Percentiles rank a stretch among this genome's conserved stretches.
Evolutionary conservation across 345 rosid genomes (phyloP).

Genomic region (Pistacia vera): DNA sequence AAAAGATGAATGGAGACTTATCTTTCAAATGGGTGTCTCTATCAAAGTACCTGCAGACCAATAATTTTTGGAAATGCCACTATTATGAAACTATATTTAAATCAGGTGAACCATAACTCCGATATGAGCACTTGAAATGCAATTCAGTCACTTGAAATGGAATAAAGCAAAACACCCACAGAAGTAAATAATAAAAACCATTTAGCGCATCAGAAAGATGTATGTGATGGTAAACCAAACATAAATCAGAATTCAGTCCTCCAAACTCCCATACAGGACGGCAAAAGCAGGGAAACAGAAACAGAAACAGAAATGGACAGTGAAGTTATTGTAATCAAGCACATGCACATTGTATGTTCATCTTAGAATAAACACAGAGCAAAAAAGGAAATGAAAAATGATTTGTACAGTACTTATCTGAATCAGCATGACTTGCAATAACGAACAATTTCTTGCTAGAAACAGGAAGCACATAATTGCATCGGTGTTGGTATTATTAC

Average conservation of each 20-base stretch:
- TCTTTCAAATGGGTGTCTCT: too few species aligned
- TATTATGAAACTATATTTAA: background rate
- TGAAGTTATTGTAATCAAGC: background rate
- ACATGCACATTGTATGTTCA: conserved; percentile 2
- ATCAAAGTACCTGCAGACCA: too few species aligned
- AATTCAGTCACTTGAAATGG: background rate
- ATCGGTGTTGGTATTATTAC: background rate
- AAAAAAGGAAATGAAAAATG: background rate
- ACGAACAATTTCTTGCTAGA: background rate
- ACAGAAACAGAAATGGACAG: background rate
- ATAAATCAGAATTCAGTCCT: background rate
- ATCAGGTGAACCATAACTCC: background rate
- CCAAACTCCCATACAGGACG: background rate
- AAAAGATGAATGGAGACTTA: too few species aligned
- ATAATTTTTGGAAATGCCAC: background rate
- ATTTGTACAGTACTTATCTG: background rate
- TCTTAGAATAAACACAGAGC: background rate
- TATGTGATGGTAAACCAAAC: background rate
- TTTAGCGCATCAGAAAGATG: background rate
- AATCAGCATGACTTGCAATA: background rate
- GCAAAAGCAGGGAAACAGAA: background rate
- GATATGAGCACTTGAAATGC: background rate
- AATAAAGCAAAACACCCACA: background rate
- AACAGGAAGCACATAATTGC: background rate
- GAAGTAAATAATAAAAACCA: background rate